Base-by-base conservation (phyloP, 768 basidiomycete species). In the Coprinellus micaceus region DNA sequence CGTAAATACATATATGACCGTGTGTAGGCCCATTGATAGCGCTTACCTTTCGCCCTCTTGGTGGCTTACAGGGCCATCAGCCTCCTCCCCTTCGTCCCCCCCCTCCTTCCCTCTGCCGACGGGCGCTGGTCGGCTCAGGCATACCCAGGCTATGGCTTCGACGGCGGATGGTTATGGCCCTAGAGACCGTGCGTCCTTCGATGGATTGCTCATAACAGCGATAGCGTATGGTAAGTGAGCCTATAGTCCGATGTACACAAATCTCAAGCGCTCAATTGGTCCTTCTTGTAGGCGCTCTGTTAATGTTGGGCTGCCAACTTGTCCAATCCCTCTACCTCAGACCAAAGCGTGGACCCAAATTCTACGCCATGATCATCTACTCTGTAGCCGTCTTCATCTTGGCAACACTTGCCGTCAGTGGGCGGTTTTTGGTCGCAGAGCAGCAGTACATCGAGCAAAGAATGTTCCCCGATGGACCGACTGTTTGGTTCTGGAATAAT, bases 251-350 rank as follows among this genome's bases (percentile, higher is more conserved):
- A 13, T 6, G 13, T 33, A 33, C 33, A 13, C n/a, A n/a, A n/a
- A n/a, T n/a, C 48, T 29, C 22, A 13, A 45, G 12, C 26, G 21
- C 15, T 51, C 22, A 1, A 29, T 9, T 26, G 25, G 26, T 7
- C 44, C 41, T 50, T 19, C 56, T 25, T 45, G 5, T n/a, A 77
- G 75, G 75, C 37, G 74, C 73, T 17, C 49, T 75, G 47, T 47
- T 73, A 11, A 77, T 75, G 75, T 62, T 77, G 24, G 71, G 69
- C 45, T 62, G 75, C 19, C 75, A 75, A 59, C 63, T 77, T 26
- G 52, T 60, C 5, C 70, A 71, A 40, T 69, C 72, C 21, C 66
- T 77, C 17, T 58, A 70, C 4, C 66, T 67, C 39, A 66, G 70
- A n/a, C 73, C 74, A 7, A 68, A 68, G 51, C 70, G 74, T 29